Percentiles rank a stretch among this genome's conserved stretches.
Evolutionary conservation across 306 rosid species (phyloP).

Genomic region (Sphenostylis stenocarpa): DNA sequence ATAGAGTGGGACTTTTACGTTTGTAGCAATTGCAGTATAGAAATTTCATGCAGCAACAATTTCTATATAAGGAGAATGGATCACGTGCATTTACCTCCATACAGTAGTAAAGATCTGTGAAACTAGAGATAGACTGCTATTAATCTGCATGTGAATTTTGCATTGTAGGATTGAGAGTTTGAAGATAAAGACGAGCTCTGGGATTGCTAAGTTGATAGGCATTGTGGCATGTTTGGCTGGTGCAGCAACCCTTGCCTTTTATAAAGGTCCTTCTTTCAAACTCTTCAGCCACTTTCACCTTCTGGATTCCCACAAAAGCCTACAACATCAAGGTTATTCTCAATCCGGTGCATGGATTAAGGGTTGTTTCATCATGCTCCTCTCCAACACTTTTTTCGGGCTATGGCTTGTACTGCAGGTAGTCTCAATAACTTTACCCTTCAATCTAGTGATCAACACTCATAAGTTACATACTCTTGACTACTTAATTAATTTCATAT

Average conservation of each 20-base stretch:
- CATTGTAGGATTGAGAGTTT: conserved; percentile 56
- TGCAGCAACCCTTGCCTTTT: conserved; percentile 58
- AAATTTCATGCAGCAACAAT: no score
- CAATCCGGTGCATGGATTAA: conserved; percentile 54
- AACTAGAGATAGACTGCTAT: no score
- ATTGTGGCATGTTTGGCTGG: conserved; percentile 56
- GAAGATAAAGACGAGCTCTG: conserved; percentile 50
- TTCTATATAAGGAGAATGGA: not conserved
- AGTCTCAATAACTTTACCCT: not conserved
- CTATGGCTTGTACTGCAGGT: conserved; percentile 78
- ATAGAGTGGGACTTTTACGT: not conserved
- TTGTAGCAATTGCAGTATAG: not conserved
- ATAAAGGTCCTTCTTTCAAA: conserved; percentile 55
- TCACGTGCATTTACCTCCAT: not conserved
- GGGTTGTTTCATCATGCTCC: conserved; percentile 71
- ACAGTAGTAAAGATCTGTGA: not conserved
- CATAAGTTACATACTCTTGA: not conserved
- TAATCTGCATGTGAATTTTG: not conserved
- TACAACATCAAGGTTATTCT: conserved; percentile 14
- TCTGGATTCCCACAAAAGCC: conserved; percentile 22
- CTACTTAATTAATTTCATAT: not conserved
- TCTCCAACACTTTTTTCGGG: conserved; percentile 56
- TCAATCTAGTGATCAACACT: not conserved
- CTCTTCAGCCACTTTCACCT: conserved; percentile 37
- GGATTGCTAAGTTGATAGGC: conserved; percentile 63